Percentiles rank a stretch among this genome's conserved stretches.
Evolutionary conservation across 1,284 basidiomycete genomes (phyloP).

Genomic region (Microbotryum scabiosae): DNA sequence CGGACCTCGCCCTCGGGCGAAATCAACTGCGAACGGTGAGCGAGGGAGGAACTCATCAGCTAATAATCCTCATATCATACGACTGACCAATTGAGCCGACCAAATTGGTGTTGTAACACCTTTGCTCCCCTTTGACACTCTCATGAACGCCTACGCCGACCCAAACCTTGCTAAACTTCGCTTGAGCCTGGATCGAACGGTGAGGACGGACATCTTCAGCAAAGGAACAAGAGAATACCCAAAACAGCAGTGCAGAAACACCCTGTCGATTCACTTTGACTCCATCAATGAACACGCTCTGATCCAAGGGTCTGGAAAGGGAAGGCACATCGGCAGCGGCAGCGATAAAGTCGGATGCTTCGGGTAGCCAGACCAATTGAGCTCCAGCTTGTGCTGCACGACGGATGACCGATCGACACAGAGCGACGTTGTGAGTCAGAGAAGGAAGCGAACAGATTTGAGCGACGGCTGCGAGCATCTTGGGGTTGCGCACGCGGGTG

Average conservation of each 20-base stretch:
- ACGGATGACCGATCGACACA: slow-evolving; percentile 40
- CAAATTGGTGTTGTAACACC: slow-evolving; percentile 21
- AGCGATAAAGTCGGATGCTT: slow-evolving; percentile 48
- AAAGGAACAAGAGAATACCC: too few relatives aligned
- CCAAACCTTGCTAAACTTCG: slow-evolving; percentile 40
- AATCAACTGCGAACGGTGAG: slow-evolving; percentile 39
- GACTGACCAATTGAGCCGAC: slow-evolving; percentile 16
- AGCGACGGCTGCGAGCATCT: slow-evolving; percentile 30
- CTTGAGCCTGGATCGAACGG: slow-evolving; percentile 26
- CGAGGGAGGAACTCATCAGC: too few relatives aligned
- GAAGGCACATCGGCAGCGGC: slow-evolving; percentile 21
- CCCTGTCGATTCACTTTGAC: slow-evolving; percentile 32
- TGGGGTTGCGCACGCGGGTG: not conserved
- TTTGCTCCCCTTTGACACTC: slow-evolving; percentile 35
- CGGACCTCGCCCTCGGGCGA: slow-evolving; percentile 40
- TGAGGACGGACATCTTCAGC: too few relatives aligned
- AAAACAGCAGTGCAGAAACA: too few relatives aligned
- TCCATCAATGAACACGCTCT: slow-evolving; percentile 37
- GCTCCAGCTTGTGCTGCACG: slow-evolving; percentile 42
- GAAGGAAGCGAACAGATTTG: slow-evolving; percentile 35
- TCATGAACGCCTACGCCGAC: slow-evolving; percentile 47
- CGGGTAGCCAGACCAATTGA: slow-evolving; percentile 45
- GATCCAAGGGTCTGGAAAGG: slow-evolving; percentile 35
- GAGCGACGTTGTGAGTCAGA: slow-evolving; percentile 38
- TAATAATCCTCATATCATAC: slow-evolving; percentile 31